These are phyloP conservation scores for Globisporangium megalacanthum DNA, from an alignment of 352 stramenopile genomes.

Conservation along the genomic window DNA sequence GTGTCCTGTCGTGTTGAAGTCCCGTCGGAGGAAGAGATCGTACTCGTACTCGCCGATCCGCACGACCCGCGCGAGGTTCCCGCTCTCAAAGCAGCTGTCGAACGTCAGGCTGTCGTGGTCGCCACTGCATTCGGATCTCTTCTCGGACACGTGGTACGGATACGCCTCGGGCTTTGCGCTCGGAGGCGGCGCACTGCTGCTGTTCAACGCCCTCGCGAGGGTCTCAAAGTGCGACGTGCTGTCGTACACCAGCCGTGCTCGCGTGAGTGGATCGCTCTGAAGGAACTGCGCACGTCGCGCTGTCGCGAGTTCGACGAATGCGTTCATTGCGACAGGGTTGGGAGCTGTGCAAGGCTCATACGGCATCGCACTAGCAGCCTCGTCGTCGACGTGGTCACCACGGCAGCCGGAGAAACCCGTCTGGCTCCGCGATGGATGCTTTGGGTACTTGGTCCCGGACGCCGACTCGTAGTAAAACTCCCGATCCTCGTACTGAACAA, in stretches of 20 bases:
- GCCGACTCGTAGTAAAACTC: conserved; percentile 13
- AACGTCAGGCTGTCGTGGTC: conserved; percentile 66
- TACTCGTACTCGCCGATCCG: conserved; percentile 86
- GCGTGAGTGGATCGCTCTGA: conserved; percentile 19
- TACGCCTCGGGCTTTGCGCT: background rate
- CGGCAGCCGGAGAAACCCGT: background rate
- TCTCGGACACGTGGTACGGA: conserved; percentile 36
- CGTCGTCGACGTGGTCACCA: background rate
- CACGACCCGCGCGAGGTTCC: conserved; percentile 84
- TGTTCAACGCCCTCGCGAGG: background rate
- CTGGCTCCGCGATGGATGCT: conserved; percentile 19
- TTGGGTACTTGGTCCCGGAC: conserved; percentile 12
- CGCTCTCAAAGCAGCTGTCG: conserved; percentile 91
- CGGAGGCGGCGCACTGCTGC: conserved; percentile 6
- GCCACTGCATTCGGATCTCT: conserved; percentile 13
- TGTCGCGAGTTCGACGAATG: conserved; percentile 25
- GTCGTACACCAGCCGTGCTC: conserved; percentile 54
- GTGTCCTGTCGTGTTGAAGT: conserved; percentile 80
- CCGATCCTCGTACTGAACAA: conserved; percentile 9
- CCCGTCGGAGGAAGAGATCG: conserved; percentile 83
- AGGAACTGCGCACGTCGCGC: conserved; percentile 28
- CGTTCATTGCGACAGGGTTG: conserved; percentile 8
- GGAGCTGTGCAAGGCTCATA: conserved; percentile 17
- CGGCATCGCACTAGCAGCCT: conserved; percentile 6
- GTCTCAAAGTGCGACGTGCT: conserved; percentile 20